Conservation (phyloP, 108 stramenopile genomes). For the Cyclotella distinguenda region DNA sequence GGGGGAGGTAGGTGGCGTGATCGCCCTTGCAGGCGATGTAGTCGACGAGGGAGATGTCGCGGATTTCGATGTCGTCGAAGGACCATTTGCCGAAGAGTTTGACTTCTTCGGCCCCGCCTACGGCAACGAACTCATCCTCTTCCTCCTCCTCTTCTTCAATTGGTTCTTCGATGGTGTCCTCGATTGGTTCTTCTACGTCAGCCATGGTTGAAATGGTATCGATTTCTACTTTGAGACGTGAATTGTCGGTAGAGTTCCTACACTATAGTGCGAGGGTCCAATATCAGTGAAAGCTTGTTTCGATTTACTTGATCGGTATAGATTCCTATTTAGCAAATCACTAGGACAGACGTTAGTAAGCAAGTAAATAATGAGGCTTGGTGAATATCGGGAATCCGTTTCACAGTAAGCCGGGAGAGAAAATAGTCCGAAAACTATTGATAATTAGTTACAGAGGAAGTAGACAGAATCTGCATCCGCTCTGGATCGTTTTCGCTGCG, state of each 20-base stretch:
- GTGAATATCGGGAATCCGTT: not conserved
- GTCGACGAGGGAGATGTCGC: conserved; percentile 97
- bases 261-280: too few relatives aligned
- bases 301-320: not conserved
- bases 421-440: too few relatives aligned
- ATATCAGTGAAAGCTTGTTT: too few relatives aligned
- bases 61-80: conserved; percentile 97
- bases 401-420: too few relatives aligned
- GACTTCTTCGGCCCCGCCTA: conserved; percentile 79
- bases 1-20: conserved; percentile 97
- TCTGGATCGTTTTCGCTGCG: too few relatives aligned
- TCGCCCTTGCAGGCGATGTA: conserved; percentile 97
- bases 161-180: conserved; percentile 51
- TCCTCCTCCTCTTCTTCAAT: conserved; percentile 53
- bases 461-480: too few relatives aligned
- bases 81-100: conserved; percentile 98
- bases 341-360: conserved; percentile 4
- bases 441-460: too few relatives aligned
- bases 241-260: too few relatives aligned
- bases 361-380: not conserved
- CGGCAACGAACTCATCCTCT: conserved; percentile 78
- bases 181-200: too few relatives aligned
- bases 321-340: not conserved
- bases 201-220: too few relatives aligned
- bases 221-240: too few relatives aligned